Evolutionary conservation across 2,329 filamentous ascomycete species (phyloP).

Genomic region (Aspergillus quadrilineatus): DNA sequence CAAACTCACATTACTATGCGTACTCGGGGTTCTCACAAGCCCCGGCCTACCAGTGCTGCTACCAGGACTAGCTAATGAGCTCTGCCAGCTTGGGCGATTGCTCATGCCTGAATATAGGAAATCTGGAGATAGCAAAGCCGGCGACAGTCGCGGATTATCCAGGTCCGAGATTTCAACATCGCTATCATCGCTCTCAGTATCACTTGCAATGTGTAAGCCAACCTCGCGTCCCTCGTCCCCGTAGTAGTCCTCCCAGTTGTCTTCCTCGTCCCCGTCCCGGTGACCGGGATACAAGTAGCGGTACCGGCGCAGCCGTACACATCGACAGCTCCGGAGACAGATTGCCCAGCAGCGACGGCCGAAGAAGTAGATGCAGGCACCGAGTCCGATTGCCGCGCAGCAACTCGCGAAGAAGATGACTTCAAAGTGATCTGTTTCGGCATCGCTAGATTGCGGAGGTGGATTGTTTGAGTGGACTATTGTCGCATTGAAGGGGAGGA

Average conservation of each 20-base stretch:
- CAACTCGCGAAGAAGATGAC: not conserved
- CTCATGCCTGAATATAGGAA: not conserved
- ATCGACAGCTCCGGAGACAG: not conserved
- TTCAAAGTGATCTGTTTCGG: not conserved
- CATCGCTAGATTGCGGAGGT: not conserved
- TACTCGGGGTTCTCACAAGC: not conserved
- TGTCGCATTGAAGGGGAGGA: constrained; percentile 24
- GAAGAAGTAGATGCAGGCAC: constrained; percentile 1
- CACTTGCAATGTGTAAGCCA: not conserved
- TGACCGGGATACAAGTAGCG: not conserved
- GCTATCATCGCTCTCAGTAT: constrained; percentile 3
- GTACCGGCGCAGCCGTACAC: not conserved
- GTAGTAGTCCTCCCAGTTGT: not conserved
- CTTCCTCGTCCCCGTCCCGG: not conserved
- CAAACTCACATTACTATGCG: not conserved
- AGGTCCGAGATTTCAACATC: not conserved
- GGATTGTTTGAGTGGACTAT: constrained; percentile 11
- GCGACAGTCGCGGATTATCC: not conserved
- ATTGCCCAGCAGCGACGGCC: not conserved
- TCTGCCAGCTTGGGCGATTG: not conserved
- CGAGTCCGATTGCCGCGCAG: not conserved
- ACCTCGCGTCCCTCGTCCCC: not conserved
- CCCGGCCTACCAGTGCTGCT: not conserved
- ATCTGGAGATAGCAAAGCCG: not conserved
- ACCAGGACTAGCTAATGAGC: not conserved